Percentiles rank a stretch among this genome's conserved stretches.
Conservation (phyloP, 2,329 filamentous ascomycete species). For the Talaromyces albobiverticillius region DNA sequence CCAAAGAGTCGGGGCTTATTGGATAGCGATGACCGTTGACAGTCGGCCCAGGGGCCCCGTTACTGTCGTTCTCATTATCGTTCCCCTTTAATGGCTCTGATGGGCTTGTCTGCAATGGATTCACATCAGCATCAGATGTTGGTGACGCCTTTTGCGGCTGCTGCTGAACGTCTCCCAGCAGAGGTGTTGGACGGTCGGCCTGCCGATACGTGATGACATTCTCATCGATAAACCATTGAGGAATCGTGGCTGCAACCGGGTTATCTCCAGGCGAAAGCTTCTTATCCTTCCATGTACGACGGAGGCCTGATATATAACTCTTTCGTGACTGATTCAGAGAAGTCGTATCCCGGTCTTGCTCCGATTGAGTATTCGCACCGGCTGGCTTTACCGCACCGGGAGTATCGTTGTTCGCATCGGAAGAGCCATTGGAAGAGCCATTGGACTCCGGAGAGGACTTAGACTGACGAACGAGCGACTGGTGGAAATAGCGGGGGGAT, state of each 20-base stretch:
- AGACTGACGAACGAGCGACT: conserved; percentile 28
- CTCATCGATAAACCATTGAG: conserved; percentile 36
- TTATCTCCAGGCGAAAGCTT: conserved; percentile 22
- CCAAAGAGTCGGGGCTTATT: conserved; percentile 42
- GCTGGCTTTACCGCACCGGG: conserved; percentile 19
- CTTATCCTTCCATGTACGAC: conserved; percentile 37
- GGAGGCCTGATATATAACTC: conserved; percentile 38
- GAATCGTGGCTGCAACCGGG: conserved; percentile 26
- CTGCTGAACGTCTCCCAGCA: not conserved
- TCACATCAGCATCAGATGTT: not conserved
- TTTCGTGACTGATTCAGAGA: conserved; percentile 19
- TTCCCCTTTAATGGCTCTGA: not conserved
- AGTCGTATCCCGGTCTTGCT: not conserved
- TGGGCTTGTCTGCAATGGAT: not conserved
- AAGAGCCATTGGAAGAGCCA: conserved; percentile 24
- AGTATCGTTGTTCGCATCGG: conserved; percentile 20
- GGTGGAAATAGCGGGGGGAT: conserved; percentile 31
- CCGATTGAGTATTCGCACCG: conserved; percentile 9
- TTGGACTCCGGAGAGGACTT: conserved; percentile 28
- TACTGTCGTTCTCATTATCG: not conserved
- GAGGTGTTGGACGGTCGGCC: not conserved
- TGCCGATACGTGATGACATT: conserved; percentile 28
- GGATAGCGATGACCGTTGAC: conserved; percentile 31
- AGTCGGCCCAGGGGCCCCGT: conserved; percentile 15
- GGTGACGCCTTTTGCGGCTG: not conserved